A percentile compares a stretch with the other conserved stretches of the same genome.
Conservation (phyloP, 345 rosid genomes). For the Excoecaria cochinchinensis region DNA sequence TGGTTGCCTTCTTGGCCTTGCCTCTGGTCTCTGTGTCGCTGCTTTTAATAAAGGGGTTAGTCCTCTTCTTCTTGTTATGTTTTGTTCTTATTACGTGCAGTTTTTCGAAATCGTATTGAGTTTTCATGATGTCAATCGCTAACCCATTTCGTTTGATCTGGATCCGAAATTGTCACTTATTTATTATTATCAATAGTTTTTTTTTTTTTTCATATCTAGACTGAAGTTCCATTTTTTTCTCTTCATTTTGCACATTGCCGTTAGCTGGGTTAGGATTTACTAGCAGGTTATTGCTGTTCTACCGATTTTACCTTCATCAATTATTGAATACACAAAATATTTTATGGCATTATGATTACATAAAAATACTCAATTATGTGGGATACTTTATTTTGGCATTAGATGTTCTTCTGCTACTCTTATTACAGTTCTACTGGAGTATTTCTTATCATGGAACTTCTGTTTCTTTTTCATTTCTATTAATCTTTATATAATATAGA, state of each 20-base stretch:
- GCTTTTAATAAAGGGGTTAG: conserved; percentile 84
- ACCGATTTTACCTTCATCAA: neutral
- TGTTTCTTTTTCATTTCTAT: neutral
- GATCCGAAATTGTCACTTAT: neutral
- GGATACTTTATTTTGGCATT: neutral
- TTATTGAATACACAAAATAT: neutral
- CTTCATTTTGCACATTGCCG: neutral
- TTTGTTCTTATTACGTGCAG: neutral
- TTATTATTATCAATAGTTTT: no score
- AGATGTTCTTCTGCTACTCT: neutral
- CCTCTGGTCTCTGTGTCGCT: conserved; percentile 91
- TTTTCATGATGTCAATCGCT: neutral
- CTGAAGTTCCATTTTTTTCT: neutral
- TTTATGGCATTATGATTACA: no score
- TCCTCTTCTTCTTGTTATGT: neutral
- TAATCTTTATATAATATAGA: neutral
- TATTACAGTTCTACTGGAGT: conserved; percentile 3
- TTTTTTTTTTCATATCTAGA: neutral
- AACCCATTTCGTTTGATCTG: neutral
- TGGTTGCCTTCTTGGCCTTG: conserved; percentile 87
- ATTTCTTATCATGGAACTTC: neutral
- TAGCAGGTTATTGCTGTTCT: neutral
- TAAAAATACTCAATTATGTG: neutral
- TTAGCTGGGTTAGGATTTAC: neutral
- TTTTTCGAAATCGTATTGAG: neutral